Percentiles rank a stretch among this genome's conserved stretches.
phyloP scores from a whole-genome alignment of 331 rosid species.

The Telfairia occidentalis region DNA sequence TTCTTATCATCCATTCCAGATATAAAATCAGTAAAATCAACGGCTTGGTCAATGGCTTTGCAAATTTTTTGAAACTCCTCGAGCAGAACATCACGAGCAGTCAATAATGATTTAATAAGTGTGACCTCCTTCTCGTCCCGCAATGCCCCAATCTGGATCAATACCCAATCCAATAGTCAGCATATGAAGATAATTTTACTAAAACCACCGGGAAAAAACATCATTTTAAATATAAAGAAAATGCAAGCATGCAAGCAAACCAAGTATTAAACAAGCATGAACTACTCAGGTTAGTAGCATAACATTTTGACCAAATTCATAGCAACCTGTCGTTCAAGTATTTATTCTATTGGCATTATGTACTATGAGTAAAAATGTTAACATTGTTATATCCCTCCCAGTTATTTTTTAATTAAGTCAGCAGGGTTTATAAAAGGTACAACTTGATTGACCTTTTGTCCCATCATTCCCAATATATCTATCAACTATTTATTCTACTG shows the following conservation, averaged over 20 bases:
- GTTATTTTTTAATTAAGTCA: too few species aligned
- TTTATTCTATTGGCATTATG: too few species aligned
- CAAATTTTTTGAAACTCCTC: constrained; percentile 64
- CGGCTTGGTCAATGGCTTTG: constrained; percentile 39
- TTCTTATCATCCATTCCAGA: constrained; percentile 48
- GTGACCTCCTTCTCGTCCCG: constrained; percentile 30
- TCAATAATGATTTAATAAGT: constrained; percentile 51
- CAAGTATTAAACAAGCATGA: background rate
- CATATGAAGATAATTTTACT: constrained; percentile 13
- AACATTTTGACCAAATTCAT: too few species aligned
- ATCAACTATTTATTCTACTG: too few species aligned
- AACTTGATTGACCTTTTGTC: too few species aligned
- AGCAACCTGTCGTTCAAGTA: too few species aligned
- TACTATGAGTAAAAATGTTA: too few species aligned
- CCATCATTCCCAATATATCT: too few species aligned
- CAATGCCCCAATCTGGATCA: constrained; percentile 27
- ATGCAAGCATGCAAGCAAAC: too few species aligned
- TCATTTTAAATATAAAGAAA: background rate
- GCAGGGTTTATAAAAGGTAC: too few species aligned
- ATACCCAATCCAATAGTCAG: constrained; percentile 31
- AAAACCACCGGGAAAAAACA: constrained; percentile 2
- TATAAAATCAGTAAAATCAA: constrained; percentile 60
- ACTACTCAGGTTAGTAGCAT: background rate
- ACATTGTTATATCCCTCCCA: too few species aligned
- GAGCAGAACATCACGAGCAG: constrained; percentile 61